These are phyloP conservation scores for Reutealis trisperma DNA, from an alignment of 345 rosid genomes.

Conservation along the genomic window DNA sequence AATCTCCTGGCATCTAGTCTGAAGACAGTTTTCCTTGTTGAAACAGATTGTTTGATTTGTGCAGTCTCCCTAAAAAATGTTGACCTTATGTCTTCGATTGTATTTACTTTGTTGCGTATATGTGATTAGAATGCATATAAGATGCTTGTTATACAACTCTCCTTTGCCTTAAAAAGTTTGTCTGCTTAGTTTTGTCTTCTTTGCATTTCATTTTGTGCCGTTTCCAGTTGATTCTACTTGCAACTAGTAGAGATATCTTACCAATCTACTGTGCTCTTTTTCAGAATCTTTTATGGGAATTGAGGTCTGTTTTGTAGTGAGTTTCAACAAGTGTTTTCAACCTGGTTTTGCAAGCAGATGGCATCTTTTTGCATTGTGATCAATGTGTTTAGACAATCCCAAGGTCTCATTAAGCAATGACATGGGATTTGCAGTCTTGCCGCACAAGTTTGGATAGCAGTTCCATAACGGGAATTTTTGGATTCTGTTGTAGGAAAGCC, in stretches of 20 bases:
- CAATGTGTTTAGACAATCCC: not conserved
- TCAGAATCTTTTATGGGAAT: conserved; percentile 13
- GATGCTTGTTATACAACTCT: not conserved
- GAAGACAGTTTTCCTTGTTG: no score
- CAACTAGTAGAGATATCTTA: conserved; percentile 8
- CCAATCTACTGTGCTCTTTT: not conserved
- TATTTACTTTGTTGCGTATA: not conserved
- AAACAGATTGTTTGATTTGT: not conserved
- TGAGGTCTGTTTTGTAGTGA: conserved; percentile 2
- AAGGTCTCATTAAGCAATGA: not conserved
- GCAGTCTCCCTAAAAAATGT: not conserved
- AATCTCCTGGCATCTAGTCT: no score
- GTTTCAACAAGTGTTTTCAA: conserved; percentile 8
- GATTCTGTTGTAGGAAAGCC: conserved; percentile 3
- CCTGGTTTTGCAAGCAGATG: conserved; percentile 14
- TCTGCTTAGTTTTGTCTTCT: not conserved
- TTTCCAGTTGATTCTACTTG: not conserved
- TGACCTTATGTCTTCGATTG: not conserved
- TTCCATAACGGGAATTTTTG: not conserved
- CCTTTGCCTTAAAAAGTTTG: not conserved
- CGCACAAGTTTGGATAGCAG: not conserved
- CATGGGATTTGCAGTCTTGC: conserved; percentile 4
- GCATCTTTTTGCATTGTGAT: not conserved
- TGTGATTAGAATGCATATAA: not conserved
- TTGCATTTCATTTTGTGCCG: not conserved